A percentile compares a stretch with the other conserved stretches of the same genome.
These are phyloP conservation scores for Cladophialophora chaetospira DNA, from an alignment of 2,329 filamentous ascomycete genomes.

Conservation along the genomic window DNA sequence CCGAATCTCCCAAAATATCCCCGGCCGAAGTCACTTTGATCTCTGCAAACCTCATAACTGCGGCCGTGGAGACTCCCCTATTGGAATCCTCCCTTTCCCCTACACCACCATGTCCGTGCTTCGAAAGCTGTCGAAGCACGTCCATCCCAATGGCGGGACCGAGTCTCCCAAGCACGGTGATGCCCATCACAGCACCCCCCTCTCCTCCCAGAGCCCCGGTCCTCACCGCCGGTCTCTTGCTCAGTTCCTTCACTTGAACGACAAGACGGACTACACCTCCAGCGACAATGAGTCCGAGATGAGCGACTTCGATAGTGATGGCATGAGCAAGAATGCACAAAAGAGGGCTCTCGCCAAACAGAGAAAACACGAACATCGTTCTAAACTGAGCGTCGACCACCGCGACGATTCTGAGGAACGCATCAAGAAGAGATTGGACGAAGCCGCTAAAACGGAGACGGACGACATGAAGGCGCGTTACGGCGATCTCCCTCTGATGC, in stretches of 20 bases:
- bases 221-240: slow-evolving; percentile 46
- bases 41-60: not conserved
- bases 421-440: slow-evolving; percentile 47
- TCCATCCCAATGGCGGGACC: slow-evolving; percentile 30
- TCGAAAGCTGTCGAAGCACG: slow-evolving; percentile 43
- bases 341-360: slow-evolving; percentile 45
- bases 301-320: slow-evolving; percentile 40
- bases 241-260: slow-evolving; percentile 40
- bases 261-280: slow-evolving; percentile 41
- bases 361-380: slow-evolving; percentile 43
- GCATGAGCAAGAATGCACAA: slow-evolving; percentile 49
- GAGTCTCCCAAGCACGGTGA: slow-evolving; percentile 25
- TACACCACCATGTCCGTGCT: slow-evolving; percentile 28
- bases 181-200: slow-evolving; percentile 23
- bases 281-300: slow-evolving; percentile 40
- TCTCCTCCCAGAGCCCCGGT: slow-evolving; percentile 35
- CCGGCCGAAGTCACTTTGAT: not conserved
- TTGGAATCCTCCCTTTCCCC: not conserved
- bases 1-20: not conserved
- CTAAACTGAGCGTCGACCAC: slow-evolving; percentile 48
- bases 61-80: not conserved
- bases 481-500: slow-evolving; percentile 60
- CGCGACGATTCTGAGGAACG: slow-evolving; percentile 44
- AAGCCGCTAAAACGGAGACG: slow-evolving; percentile 57
- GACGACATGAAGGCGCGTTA: slow-evolving; percentile 62